Base-by-base conservation (phyloP, 2,329 filamentous ascomycete genomes). In the Exophiala calicioides region DNA sequence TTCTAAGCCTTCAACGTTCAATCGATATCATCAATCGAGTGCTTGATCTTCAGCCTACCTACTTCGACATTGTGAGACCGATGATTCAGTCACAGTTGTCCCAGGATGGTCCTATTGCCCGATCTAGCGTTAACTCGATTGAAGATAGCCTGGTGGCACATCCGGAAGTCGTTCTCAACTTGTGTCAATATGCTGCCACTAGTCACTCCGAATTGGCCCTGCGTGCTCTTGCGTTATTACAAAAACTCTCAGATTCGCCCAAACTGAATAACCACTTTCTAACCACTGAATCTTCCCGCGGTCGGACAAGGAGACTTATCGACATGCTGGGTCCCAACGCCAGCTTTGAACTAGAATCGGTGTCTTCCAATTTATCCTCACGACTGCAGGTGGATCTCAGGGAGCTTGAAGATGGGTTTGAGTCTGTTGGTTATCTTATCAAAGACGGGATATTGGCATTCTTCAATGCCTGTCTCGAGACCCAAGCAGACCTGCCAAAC, bases 71-170 rank as follows among this genome's bases (percentile, higher is more conserved):
- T 41, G 86, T 97, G 12, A 81, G 86, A 42, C 89, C 90, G 2
- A 68, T 88, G 8, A 75, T 95, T n/a, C 44, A 49, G 19, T 46
- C 52, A n/a, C 52, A 40, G 10, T 24, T 35, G 5, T 20, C 36
- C 7, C 29, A 48, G 13, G 41, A 52, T 12, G 44, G 37, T 5
- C 31, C 23, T 5, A 34, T 49, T 21, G 77, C 86, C n/a, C 40
- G 52, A 26, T 40, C 48, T 7, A 55, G 31, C 13, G 23, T 52
- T 16, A 40, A 33, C 12, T 90, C 86, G 0, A 91, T 98, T 60
- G 91, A 97, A 63, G 94, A 98, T 61, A 90, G 88, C 5, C 75
- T 98, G 15, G 76, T 95, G 29, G 89, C 85, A 47, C 85, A 93
- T 59, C 72, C 98, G 20, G 76, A 79, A 31, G 72, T 95, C 5